These are phyloP conservation scores for Annulohypoxylon bovei DNA, from an alignment of 495 filamentous ascomycete species.

Conservation along the genomic window DNA sequence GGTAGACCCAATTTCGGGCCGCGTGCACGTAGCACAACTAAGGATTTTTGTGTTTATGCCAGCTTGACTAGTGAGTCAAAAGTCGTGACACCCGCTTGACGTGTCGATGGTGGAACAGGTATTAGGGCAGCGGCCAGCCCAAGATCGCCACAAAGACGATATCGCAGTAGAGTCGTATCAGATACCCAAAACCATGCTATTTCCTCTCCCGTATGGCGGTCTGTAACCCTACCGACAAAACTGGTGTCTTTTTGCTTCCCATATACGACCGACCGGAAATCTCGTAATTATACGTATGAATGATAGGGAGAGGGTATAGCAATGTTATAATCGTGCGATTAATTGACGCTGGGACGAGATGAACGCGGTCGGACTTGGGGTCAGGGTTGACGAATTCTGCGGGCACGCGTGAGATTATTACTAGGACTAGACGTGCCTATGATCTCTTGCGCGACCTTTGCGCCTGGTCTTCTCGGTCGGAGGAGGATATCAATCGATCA, in stretches of 20 bases:
- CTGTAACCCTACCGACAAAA: not conserved
- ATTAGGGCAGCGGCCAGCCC: not conserved
- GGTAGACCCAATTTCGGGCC: constrained; percentile 1
- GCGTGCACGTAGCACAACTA: constrained; percentile 22
- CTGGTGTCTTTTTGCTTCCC: not conserved
- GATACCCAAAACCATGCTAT: constrained; percentile 13
- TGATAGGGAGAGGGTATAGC: not conserved
- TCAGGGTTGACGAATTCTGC: constrained; percentile 9
- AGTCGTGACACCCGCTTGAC: constrained; percentile 17
- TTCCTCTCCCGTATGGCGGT: constrained; percentile 1
- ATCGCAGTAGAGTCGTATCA: not conserved
- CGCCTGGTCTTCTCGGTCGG: not conserved
- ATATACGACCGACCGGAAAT: not conserved
- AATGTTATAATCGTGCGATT: not conserved
- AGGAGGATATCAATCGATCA: not conserved
- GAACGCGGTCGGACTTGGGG: constrained; percentile 13
- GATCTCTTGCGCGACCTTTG: not conserved
- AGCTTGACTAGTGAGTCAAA: constrained; percentile 4
- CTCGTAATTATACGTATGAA: not conserved
- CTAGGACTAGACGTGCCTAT: not conserved
- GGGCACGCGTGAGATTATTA: constrained; percentile 16
- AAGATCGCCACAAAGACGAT: constrained; percentile 1
- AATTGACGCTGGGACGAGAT: not conserved
- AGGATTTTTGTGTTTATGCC: constrained; percentile 10
- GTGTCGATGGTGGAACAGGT: not conserved